Percentiles rank a stretch among this genome's conserved stretches.
Evolutionary conservation across 139 green algal genomes (phyloP).

Genomic region (Chlorella ohadii): DNA sequence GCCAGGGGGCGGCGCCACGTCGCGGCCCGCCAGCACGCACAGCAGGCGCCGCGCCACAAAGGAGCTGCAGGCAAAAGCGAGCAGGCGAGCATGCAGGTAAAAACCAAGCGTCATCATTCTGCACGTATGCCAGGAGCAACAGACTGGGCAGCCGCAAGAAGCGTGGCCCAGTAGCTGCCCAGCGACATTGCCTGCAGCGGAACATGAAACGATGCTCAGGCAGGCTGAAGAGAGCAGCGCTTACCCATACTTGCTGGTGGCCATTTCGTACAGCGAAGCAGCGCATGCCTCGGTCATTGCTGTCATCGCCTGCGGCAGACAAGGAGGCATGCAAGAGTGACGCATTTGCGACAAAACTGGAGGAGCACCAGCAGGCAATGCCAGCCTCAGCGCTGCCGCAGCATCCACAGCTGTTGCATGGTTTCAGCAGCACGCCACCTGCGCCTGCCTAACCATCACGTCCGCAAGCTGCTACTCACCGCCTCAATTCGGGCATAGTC

Average conservation of each 20-base stretch:
- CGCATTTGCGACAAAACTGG: too few relatives aligned
- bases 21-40: conserved; percentile 58
- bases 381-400: neutral
- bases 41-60: conserved; percentile 74
- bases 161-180: too few relatives aligned
- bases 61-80: conserved; percentile 46
- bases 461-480: neutral
- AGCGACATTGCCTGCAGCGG: too few relatives aligned
- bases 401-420: conserved; percentile 4
- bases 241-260: conserved; percentile 44
- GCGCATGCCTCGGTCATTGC: conserved; percentile 35
- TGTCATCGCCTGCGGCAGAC: conserved; percentile 24
- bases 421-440: neutral
- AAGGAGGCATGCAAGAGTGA: too few relatives aligned
- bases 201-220: too few relatives aligned
- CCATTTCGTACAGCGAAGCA: conserved; percentile 60
- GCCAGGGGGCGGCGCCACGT: conserved; percentile 55
- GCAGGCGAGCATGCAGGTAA: too few relatives aligned
- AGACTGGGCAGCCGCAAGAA: too few relatives aligned
- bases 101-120: too few relatives aligned
- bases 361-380: too few relatives aligned
- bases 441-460: too few relatives aligned
- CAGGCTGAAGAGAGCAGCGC: neutral
- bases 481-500: conserved; percentile 4
- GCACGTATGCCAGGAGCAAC: too few relatives aligned